Evolutionary conservation across 1,284 basidiomycete genomes (phyloP), one percentile per base, ranked within the genome.

Genomic region (Ceratorhiza oryzae-sativae): DNA sequence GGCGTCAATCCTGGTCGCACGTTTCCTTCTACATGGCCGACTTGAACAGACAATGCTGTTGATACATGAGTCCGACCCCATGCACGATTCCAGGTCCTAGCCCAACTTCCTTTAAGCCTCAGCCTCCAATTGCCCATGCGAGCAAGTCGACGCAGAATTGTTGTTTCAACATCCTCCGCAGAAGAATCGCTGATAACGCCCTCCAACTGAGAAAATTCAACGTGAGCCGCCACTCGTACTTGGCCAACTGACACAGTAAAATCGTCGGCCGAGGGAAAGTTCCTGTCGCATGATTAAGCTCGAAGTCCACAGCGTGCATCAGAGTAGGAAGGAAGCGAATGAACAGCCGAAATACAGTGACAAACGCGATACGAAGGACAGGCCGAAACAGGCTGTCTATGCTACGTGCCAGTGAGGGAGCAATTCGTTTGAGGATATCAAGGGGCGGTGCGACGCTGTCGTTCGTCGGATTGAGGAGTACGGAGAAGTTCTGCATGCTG

Each of bases 271-370:
- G 84, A 18, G 83, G 77, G 46, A 87, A 84, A 2, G 83, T 84
- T 32, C 90, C 76, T 1, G 82, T 79, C 2, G 85, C 84, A 23
- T 82, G 82, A 73, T 87, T 84, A 1, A 91, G 78, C 74, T 91
- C 90, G 59, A 92, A 87, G 67, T 88, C 86, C 34, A 92, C 77
- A 0, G 86, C 84, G 75, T 89, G 87, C 41, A 86, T 87, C 60
- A 92, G 82, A 53, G 83, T 82, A 18, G 90, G 90, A 0, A 92
- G 82, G 78, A 85, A 85, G 71, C 84, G 84, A 74, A 92, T 89
- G 71, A 84, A 78, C 67, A 88, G 76, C 15, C 87, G 86, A 51
- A 76, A 68, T 13, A 49, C 42, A 4, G 83, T 81, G 12, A 88
- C 84, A 49, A 88, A 85, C 71, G 82, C 79, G 4, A 84, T 77